Percentiles rank a stretch among this genome's conserved stretches.
phyloP scores from a whole-genome alignment of 768 basidiomycete genomes.

The Pisolithus tinctorius region DNA sequence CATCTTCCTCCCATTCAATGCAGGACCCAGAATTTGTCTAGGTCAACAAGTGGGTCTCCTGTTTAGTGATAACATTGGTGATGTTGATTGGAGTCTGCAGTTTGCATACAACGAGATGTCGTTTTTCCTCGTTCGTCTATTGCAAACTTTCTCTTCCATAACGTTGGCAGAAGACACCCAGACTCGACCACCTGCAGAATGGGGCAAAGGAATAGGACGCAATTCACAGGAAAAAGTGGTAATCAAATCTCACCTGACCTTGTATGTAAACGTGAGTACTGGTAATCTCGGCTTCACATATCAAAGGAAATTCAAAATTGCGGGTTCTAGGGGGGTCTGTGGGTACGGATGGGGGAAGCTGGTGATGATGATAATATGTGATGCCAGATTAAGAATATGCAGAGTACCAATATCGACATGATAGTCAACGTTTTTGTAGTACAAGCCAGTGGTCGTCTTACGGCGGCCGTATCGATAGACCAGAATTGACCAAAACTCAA shows the following conservation, averaged over 20 bases:
- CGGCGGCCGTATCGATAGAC: too few relatives aligned
- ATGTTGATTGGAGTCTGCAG: slow-evolving; percentile 21
- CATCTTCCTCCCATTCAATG: slow-evolving; percentile 40
- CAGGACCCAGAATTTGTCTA: slow-evolving; percentile 32
- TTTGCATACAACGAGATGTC: slow-evolving; percentile 64
- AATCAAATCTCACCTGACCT: slow-evolving; percentile 45
- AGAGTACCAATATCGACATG: too few relatives aligned
- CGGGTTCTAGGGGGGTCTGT: too few relatives aligned
- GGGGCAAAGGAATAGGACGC: slow-evolving; percentile 29
- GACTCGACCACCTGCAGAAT: slow-evolving; percentile 38
- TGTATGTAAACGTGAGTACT: slow-evolving; percentile 38
- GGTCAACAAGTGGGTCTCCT: slow-evolving; percentile 28
- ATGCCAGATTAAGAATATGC: too few relatives aligned
- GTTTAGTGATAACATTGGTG: not conserved
- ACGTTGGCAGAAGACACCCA: slow-evolving; percentile 40
- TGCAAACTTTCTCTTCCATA: slow-evolving; percentile 48
- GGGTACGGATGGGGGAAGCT: too few relatives aligned
- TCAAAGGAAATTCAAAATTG: too few relatives aligned
- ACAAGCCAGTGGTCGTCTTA: too few relatives aligned
- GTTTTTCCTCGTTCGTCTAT: slow-evolving; percentile 53
- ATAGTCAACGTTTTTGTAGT: too few relatives aligned
- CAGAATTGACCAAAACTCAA: too few relatives aligned
- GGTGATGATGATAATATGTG: too few relatives aligned
- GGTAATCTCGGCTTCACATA: too few relatives aligned
- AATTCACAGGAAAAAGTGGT: slow-evolving; percentile 43